Conservation (phyloP, 345 rosid genomes). For the Brassica rapa region DNA sequence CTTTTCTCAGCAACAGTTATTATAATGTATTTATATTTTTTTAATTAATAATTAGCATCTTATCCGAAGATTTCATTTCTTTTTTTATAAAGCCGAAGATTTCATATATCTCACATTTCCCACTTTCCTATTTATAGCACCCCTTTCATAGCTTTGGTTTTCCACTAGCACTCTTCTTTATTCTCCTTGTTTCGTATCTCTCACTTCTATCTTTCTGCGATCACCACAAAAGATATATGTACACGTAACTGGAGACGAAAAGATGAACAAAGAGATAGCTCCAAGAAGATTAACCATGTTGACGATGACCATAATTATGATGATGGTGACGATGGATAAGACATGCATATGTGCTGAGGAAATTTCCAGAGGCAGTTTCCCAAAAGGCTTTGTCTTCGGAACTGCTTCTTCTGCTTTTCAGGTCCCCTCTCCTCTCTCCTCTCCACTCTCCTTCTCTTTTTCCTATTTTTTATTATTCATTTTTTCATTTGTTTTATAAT, state of each 20-base stretch:
- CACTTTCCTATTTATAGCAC: conserved; percentile 16
- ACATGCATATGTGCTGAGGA: conserved; percentile 37
- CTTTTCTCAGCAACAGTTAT: background rate
- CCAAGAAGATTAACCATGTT: conserved; percentile 4
- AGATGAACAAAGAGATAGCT: conserved; percentile 14
- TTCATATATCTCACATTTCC: background rate
- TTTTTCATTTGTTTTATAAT: background rate
- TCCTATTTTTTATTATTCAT: background rate
- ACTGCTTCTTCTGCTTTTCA: conserved; percentile 66
- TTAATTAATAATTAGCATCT: background rate
- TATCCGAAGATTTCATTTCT: background rate
- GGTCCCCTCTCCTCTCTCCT: conserved; percentile 37
- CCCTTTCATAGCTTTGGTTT: background rate
- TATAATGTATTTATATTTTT: background rate
- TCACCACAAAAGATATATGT: background rate
- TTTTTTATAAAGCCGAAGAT: too few species aligned
- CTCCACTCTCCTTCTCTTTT: background rate
- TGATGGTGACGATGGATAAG: conserved; percentile 29
- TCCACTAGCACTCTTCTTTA: conserved; percentile 3
- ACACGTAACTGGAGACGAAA: conserved; percentile 6
- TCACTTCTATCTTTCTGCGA: background rate
- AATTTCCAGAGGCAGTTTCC: conserved; percentile 51
- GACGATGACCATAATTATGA: background rate
- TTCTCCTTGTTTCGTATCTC: background rate
- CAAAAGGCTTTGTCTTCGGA: conserved; percentile 56